Base-by-base conservation (phyloP, 352 stramenopile species). In the Phytopythium delawarense region DNA sequence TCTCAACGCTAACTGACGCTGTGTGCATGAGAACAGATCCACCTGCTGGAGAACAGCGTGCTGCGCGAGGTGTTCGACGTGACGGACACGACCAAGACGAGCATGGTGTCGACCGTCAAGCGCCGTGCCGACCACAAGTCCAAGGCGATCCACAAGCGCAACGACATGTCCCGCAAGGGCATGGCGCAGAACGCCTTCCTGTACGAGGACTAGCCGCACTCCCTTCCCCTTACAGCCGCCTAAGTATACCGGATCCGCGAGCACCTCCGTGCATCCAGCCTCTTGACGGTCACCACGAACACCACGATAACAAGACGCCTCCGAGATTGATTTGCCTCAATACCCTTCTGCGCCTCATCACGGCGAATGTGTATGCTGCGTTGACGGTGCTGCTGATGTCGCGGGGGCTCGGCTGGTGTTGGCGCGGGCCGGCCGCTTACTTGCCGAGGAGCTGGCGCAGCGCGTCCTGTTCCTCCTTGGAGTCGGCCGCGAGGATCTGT, bases 401-500 rank as follows among this genome's bases (percentile, higher is more conserved):
- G 46, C 28, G 28, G 5, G 0, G 12, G 35, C 35, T 15, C 35
- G 12, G 12, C 35, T 11, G 35, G 2, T 40, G 9, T 40, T 40
- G 35, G 8, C 8, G 35, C 8, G 58, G 46, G 69, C 48, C 35
- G 32, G 45, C 45, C 54, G 39, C 20, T 61, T 88, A 87, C 51
- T 84, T 83, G 64, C 84, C 84, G 16, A 93, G 74, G 23, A 93
- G 65, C 60, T 88, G 79, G 54, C 82, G 80, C 40, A 93, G 67
- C 66, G 84, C 84, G 52, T 93, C 84, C 61, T 89, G 81, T 58
- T 93, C 84, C 53, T 91, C 84, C 63, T 88, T 83, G 20, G 77
- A 80, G 23, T 87, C 84, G 30, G 84, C 84, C 35, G 73, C 65
- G 30, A 93, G 77, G 62, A 93, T 88, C 71, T 91, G 83, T 78